A percentile compares a stretch with the other conserved stretches of the same genome.
Evolutionary conservation across 73 alveolate genomes (phyloP).

Genomic region (Breviolum minutum): DNA sequence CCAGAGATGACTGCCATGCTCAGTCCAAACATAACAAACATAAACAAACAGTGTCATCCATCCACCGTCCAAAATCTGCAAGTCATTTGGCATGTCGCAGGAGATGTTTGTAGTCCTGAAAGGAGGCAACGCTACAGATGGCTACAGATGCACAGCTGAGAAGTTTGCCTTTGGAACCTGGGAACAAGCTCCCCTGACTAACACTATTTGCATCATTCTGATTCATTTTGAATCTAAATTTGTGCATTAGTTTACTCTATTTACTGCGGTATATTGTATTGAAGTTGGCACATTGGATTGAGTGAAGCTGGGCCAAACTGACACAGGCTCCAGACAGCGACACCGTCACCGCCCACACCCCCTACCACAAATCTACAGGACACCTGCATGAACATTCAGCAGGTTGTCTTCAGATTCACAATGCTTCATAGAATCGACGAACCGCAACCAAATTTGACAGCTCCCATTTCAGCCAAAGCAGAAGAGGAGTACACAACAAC

Average conservation of each 20-base stretch:
- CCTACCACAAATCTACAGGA: slow-evolving; percentile 30
- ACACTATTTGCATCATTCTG: too few relatives aligned
- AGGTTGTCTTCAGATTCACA: neutral
- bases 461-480: neutral
- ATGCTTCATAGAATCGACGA: too few relatives aligned
- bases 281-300: neutral
- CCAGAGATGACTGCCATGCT: too few relatives aligned
- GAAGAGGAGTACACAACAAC: slow-evolving; percentile 65
- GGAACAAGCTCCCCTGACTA: too few relatives aligned
- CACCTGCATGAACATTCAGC: neutral
- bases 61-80: too few relatives aligned
- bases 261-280: neutral
- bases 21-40: too few relatives aligned
- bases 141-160: neutral
- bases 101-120: slow-evolving; percentile 54
- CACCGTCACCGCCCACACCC: neutral
- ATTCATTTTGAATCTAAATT: too few relatives aligned
- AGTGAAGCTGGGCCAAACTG: neutral
- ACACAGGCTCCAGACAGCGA: neutral
- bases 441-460: neutral
- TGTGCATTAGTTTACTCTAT: neutral
- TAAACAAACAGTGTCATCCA: too few relatives aligned
- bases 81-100: neutral
- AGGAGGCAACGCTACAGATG: slow-evolving; percentile 8
- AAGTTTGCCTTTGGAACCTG: neutral